phyloP scores from a whole-genome alignment of 768 basidiomycete species.

The Termitomyces heimii region DNA sequence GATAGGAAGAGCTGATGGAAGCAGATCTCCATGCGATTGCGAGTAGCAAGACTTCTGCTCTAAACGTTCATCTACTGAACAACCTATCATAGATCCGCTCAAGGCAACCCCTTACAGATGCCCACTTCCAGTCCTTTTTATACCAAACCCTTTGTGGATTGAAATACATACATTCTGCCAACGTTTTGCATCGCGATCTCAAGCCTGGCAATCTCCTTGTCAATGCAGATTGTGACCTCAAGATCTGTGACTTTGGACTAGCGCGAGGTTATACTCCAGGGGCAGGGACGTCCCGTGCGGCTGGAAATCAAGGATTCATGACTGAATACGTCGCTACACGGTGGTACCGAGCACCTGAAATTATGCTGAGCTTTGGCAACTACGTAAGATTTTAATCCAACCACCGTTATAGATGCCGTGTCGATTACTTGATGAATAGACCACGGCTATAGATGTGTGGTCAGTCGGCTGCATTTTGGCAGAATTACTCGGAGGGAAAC shows the following conservation, averaged over 20 bases:
- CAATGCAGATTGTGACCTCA: slow-evolving; percentile 97
- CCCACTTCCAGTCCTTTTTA: slow-evolving; percentile 93
- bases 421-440: slow-evolving; percentile 36
- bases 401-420: not conserved
- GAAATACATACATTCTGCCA: slow-evolving; percentile 97
- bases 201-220: slow-evolving; percentile 95
- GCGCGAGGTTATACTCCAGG: slow-evolving; percentile 91
- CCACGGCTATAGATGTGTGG: slow-evolving; percentile 93
- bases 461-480: slow-evolving; percentile 94
- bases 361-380: slow-evolving; percentile 96
- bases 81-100: slow-evolving; percentile 58
- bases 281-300: slow-evolving; percentile 63
- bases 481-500: slow-evolving; percentile 88
- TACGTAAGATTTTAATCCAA: slow-evolving; percentile 51
- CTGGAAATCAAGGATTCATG: slow-evolving; percentile 93
- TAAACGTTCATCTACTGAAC: not conserved
- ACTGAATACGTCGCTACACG: slow-evolving; percentile 99
- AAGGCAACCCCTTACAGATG: slow-evolving; percentile 83
- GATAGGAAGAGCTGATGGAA: slow-evolving; percentile 99
- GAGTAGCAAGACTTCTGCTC: slow-evolving; percentile 17
- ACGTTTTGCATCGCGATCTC: slow-evolving; percentile 94
- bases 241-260: slow-evolving; percentile 98
- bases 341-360: slow-evolving; percentile 98
- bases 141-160: slow-evolving; percentile 98
- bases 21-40: slow-evolving; percentile 99